Conservation (phyloP, 2,329 filamentous ascomycete species). For the Huntiella abstrusa region DNA sequence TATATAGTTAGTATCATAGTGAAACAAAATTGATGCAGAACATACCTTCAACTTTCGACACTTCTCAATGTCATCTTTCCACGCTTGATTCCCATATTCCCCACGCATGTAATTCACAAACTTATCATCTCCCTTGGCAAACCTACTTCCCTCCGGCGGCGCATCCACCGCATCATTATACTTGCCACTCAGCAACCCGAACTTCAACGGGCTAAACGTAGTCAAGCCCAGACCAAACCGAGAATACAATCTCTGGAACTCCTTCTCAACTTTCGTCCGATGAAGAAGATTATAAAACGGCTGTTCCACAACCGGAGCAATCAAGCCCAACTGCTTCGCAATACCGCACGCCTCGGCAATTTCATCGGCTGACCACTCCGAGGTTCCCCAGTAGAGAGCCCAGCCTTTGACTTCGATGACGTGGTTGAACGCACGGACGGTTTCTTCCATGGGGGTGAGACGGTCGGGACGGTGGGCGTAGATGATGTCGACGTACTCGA, state of each 20-base stretch:
- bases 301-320: conserved; percentile 47
- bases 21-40: not conserved
- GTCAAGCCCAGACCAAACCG: conserved; percentile 41
- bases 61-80: conserved; percentile 29
- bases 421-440: conserved; percentile 51
- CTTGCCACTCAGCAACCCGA: conserved; percentile 44
- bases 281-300: conserved; percentile 47
- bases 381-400: conserved; percentile 55
- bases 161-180: conserved; percentile 37
- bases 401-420: conserved; percentile 28
- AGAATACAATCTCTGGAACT: conserved; percentile 42
- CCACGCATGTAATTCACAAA: conserved; percentile 35
- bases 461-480: conserved; percentile 52
- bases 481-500: conserved; percentile 47
- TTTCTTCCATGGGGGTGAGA: conserved; percentile 51
- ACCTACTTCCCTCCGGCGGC: conserved; percentile 35
- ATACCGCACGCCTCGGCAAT: conserved; percentile 35
- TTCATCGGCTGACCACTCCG: conserved; percentile 51
- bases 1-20: not conserved
- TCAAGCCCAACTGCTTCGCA: conserved; percentile 39
- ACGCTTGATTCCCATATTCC: conserved; percentile 34
- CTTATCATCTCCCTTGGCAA: conserved; percentile 35
- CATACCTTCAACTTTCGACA: conserved; percentile 21
- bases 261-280: conserved; percentile 42
- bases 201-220: conserved; percentile 38